Percentiles rank a stretch among this genome's conserved stretches.
Conservation (phyloP, 2,329 filamentous ascomycete species). For the Xylariaceae sp. region DNA sequence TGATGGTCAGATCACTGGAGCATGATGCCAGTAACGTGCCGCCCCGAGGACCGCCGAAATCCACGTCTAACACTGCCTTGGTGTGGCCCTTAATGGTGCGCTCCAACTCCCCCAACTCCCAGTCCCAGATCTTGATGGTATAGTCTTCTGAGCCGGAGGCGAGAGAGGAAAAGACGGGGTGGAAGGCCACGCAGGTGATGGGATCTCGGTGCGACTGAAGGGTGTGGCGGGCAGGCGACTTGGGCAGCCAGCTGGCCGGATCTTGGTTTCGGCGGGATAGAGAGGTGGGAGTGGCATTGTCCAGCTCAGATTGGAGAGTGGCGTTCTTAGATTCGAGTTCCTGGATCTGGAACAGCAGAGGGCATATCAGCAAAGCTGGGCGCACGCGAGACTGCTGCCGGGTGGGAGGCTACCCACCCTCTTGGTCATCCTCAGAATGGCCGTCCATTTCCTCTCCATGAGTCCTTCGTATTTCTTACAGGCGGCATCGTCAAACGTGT, state of each 20-base stretch:
- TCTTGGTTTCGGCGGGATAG: slow-evolving; percentile 76
- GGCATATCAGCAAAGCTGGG: neutral
- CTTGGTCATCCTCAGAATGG: slow-evolving; percentile 87
- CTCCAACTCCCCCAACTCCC: slow-evolving; percentile 87
- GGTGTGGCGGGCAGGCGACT: slow-evolving; percentile 70
- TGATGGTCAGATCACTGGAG: slow-evolving; percentile 85
- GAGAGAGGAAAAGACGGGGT: slow-evolving; percentile 82
- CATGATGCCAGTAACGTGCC: slow-evolving; percentile 75
- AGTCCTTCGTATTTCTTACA: slow-evolving; percentile 91
- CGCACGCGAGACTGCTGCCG: neutral
- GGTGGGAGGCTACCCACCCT: slow-evolving; percentile 52
- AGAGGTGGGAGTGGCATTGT: slow-evolving; percentile 70
- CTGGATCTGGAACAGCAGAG: slow-evolving; percentile 60
- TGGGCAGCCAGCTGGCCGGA: slow-evolving; percentile 79
- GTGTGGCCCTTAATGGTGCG: slow-evolving; percentile 89
- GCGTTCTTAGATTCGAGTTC: slow-evolving; percentile 74
- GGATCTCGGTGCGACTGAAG: slow-evolving; percentile 75
- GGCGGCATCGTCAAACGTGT: slow-evolving; percentile 68
- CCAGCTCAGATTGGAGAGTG: slow-evolving; percentile 72
- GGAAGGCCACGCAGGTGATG: slow-evolving; percentile 84
- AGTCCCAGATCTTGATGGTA: slow-evolving; percentile 96
- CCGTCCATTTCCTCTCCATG: slow-evolving; percentile 98
- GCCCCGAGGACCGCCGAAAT: slow-evolving; percentile 79
- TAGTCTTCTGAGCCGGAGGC: slow-evolving; percentile 88
- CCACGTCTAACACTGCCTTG: slow-evolving; percentile 77